phyloP scores from a whole-genome alignment of 2,329 filamentous ascomycete species.

The Nothophaeocryptopus gaeumannii region DNA sequence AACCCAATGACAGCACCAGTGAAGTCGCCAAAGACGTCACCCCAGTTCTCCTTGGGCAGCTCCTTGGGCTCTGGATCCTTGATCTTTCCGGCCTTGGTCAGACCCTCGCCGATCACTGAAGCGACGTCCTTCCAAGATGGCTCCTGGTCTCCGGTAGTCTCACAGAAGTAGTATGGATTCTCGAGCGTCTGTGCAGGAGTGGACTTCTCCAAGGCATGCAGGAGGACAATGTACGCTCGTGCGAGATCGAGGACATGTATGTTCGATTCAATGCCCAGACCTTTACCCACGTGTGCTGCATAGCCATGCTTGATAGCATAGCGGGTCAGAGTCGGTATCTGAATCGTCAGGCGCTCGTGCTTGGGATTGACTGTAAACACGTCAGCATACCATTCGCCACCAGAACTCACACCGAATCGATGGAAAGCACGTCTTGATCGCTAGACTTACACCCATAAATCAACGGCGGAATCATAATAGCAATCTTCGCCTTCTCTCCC shows the following conservation, averaged over 20 bases:
- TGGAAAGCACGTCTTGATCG: background rate
- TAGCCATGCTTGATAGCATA: constrained; percentile 51
- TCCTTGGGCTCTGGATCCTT: constrained; percentile 36
- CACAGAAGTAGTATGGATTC: constrained; percentile 53
- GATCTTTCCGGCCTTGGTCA: constrained; percentile 41
- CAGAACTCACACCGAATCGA: no score
- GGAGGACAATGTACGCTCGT: constrained; percentile 43
- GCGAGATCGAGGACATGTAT: constrained; percentile 51
- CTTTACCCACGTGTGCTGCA: constrained; percentile 46
- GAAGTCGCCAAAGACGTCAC: constrained; percentile 41
- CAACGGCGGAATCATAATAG: constrained; percentile 49
- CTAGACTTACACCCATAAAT: constrained; percentile 44
- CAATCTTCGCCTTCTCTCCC: constrained; percentile 43
- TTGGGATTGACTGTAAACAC: constrained; percentile 28
- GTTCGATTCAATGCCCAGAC: constrained; percentile 41
- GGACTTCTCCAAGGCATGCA: constrained; percentile 46
- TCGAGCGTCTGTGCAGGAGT: constrained; percentile 33
- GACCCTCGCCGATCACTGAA: constrained; percentile 37
- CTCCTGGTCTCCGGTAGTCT: constrained; percentile 42
- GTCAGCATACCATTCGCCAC: no score
- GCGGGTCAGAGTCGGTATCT: constrained; percentile 48
- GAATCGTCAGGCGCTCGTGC: constrained; percentile 46
- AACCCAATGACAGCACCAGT: constrained; percentile 41
- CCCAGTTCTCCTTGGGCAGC: constrained; percentile 39
- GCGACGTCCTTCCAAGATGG: constrained; percentile 45